These are phyloP conservation scores for Ceratocystis papillata DNA, from an alignment of 2,329 filamentous ascomycete genomes.

Conservation along the genomic window DNA sequence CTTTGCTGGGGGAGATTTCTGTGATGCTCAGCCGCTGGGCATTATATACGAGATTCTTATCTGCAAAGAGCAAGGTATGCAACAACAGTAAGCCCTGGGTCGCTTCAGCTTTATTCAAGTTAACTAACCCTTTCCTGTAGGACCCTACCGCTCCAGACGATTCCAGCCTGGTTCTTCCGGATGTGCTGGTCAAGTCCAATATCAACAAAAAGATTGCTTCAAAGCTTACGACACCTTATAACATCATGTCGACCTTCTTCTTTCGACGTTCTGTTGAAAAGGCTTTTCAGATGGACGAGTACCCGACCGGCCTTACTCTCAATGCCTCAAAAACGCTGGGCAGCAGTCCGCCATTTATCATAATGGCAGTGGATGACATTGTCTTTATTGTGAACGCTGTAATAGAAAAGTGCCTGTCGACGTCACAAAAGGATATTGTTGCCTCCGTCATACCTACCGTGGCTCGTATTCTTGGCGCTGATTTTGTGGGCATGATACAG, in stretches of 20 bases:
- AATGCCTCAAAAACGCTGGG: constrained; percentile 61
- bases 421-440: constrained; percentile 69
- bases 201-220: constrained; percentile 67
- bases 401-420: constrained; percentile 73
- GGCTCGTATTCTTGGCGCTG: constrained; percentile 66
- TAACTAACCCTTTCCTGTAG: constrained; percentile 31
- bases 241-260: constrained; percentile 89
- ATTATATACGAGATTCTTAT: constrained; percentile 79
- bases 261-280: constrained; percentile 94
- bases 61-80: constrained; percentile 70
- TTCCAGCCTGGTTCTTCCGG: constrained; percentile 53
- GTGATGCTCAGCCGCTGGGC: constrained; percentile 92
- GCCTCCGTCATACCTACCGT: constrained; percentile 68
- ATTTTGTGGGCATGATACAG: constrained; percentile 95
- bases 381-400: constrained; percentile 98
- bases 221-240: constrained; percentile 70
- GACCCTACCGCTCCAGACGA: constrained; percentile 43
- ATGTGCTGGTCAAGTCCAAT: constrained; percentile 66
- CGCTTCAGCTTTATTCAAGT: constrained; percentile 20
- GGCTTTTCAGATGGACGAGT: constrained; percentile 91
- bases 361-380: constrained; percentile 91
- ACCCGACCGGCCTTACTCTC: constrained; percentile 66
- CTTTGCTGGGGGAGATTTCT: constrained; percentile 73
- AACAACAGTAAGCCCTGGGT: not conserved
- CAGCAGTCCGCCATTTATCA: constrained; percentile 77